A percentile compares a stretch with the other conserved stretches of the same genome.
phyloP scores from a whole-genome alignment of 305 asterid species.

The Caryopteris hybrid region DNA sequence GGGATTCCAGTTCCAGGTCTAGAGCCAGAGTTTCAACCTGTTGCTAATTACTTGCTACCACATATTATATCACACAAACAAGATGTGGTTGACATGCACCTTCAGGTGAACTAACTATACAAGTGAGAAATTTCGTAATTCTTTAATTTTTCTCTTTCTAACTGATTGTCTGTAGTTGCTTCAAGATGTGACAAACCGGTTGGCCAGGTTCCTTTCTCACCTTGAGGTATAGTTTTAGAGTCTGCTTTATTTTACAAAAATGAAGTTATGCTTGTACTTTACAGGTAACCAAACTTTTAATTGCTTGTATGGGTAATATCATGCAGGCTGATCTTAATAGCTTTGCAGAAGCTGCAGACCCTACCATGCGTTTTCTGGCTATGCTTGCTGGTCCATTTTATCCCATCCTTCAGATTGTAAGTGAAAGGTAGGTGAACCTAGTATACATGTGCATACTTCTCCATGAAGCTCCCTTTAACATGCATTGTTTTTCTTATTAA shows the following conservation, averaged over 20 bases:
- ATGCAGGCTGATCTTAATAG: conserved; percentile 84
- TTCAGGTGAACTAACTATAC: conserved; percentile 60
- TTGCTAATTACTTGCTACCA: conserved; percentile 73
- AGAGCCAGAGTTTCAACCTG: conserved; percentile 92
- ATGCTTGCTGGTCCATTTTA: conserved; percentile 96
- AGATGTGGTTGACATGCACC: conserved; percentile 73
- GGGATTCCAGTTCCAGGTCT: conserved; percentile 85
- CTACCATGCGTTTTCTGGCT: conserved; percentile 78
- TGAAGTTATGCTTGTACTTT: conserved; percentile 16
- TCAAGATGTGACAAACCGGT: conserved; percentile 75
- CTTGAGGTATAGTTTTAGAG: conserved; percentile 64
- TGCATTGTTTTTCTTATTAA: conserved; percentile 2
- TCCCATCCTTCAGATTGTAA: conserved; percentile 76
- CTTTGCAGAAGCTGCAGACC: conserved; percentile 80
- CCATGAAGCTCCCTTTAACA: background rate
- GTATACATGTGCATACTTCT: conserved; percentile 17
- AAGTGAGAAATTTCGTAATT: background rate
- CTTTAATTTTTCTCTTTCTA: conserved; percentile 27
- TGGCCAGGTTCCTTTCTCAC: conserved; percentile 88
- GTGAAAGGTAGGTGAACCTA: conserved; percentile 70
- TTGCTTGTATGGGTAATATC: conserved; percentile 23
- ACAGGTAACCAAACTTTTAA: conserved; percentile 18
- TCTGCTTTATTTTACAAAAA: conserved; percentile 8
- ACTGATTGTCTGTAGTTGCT: conserved; percentile 69
- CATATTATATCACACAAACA: conserved; percentile 77